A percentile compares a stretch with the other conserved stretches of the same genome.
phyloP scores from a whole-genome alignment of 2,329 filamentous ascomycete species.

The Phyllachora maydis region DNA sequence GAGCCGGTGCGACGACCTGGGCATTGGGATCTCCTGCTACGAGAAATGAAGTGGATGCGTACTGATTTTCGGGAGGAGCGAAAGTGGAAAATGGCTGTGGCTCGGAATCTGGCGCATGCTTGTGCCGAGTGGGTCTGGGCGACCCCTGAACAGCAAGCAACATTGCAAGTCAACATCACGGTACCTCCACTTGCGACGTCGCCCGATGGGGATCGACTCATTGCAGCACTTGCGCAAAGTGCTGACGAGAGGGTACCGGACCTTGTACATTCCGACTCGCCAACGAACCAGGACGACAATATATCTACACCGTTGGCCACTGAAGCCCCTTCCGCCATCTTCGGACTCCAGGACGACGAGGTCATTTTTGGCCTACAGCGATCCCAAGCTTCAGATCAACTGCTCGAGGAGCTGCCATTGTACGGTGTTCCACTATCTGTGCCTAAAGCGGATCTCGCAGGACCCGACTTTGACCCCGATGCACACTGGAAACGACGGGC shows the following conservation, averaged over 20 bases:
- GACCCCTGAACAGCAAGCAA: slow-evolving; percentile 36
- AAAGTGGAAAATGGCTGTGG: slow-evolving; percentile 77
- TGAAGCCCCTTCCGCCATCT: slow-evolving; percentile 56
- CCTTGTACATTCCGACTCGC: slow-evolving; percentile 41
- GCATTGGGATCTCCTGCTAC: slow-evolving; percentile 71
- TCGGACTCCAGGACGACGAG: slow-evolving; percentile 63
- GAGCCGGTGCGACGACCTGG: slow-evolving; percentile 60
- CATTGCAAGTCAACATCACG: slow-evolving; percentile 51
- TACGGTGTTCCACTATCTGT: slow-evolving; percentile 46
- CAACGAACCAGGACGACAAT: slow-evolving; percentile 20
- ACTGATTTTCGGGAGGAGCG: slow-evolving; percentile 88
- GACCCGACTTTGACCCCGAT: slow-evolving; percentile 43
- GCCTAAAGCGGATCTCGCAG: slow-evolving; percentile 33
- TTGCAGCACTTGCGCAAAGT: slow-evolving; percentile 8
- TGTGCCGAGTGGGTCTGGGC: slow-evolving; percentile 68
- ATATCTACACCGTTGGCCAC: slow-evolving; percentile 16
- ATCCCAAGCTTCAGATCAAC: slow-evolving; percentile 53
- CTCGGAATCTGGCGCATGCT: slow-evolving; percentile 59
- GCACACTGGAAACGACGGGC: slow-evolving; percentile 56
- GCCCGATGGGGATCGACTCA: slow-evolving; percentile 9
- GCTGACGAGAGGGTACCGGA: slow-evolving; percentile 40
- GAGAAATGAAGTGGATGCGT: slow-evolving; percentile 96
- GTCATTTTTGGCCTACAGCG: slow-evolving; percentile 60
- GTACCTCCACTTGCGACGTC: too few relatives aligned
- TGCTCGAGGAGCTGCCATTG: slow-evolving; percentile 64